A percentile compares a stretch with the other conserved stretches of the same genome.
phyloP scores from a whole-genome alignment of 176 grass and related monocot genomes.

The Carex pumila region DNA sequence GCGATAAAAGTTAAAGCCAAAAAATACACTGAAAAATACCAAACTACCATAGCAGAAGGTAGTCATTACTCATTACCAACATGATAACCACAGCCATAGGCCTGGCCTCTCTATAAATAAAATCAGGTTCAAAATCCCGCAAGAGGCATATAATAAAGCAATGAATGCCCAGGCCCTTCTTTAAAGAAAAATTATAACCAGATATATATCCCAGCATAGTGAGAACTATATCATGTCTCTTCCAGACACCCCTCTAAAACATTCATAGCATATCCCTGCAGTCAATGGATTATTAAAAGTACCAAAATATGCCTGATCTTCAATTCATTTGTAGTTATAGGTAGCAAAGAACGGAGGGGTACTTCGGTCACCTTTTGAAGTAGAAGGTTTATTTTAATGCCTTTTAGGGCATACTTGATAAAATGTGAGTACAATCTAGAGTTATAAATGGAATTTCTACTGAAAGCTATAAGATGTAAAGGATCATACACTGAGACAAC shows the following conservation, averaged over 20 bases:
- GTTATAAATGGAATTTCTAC: too few relatives aligned
- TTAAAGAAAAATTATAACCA: background rate
- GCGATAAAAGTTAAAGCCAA: background rate
- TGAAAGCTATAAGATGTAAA: slow-evolving; percentile 6
- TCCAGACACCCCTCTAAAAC: background rate
- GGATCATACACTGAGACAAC: slow-evolving; percentile 48
- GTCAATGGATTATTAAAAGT: background rate
- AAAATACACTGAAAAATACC: background rate
- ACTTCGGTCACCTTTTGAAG: background rate
- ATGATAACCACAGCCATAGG: background rate
- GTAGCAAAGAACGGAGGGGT: background rate
- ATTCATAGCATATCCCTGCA: background rate
- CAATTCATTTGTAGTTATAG: background rate
- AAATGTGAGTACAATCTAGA: background rate
- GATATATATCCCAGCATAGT: background rate
- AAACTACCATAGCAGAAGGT: background rate
- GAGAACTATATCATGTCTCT: background rate
- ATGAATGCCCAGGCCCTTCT: too few relatives aligned
- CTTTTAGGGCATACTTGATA: background rate
- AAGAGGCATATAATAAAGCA: too few relatives aligned
- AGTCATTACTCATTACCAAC: background rate
- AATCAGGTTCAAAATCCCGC: too few relatives aligned
- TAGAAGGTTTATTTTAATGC: background rate
- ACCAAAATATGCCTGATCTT: background rate
- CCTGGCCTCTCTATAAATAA: too few relatives aligned